Evolutionary conservation across 2,329 filamentous ascomycete species (phyloP), one percentile per base, ranked within the genome.

Genomic region (Sordariomycetes sp.): DNA sequence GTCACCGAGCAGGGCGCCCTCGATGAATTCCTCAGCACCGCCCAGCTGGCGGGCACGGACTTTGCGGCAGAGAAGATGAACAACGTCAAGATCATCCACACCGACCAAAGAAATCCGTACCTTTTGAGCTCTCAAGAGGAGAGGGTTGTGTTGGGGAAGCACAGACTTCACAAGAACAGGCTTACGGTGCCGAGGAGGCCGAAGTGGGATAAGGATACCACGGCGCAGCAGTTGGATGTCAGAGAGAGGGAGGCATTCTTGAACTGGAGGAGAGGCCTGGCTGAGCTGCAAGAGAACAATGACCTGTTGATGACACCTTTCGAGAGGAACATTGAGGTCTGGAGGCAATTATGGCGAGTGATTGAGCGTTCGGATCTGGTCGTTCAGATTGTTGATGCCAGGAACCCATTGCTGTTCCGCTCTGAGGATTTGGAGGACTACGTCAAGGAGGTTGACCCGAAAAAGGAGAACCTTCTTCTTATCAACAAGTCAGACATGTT

Each of bases 401-500:
- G 92, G 50, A 95, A 95, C 57, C 92, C 92, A 3, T 67, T 98
- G 14, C 72, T 96, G 46, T 98, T 96, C 64, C 77, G 93, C 38
- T 94, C 84, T 5, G 90, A 93, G 46, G 92, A 98, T 65, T 62
- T 98, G 40, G 92, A 96, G 53, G 71, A 68, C 44, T 98, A 98
- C 47, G 92, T 98, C 49, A 93, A 94, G 61, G 86, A 93, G 47
- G 82, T 96, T 18, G 83, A 94, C 49, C 61, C 78, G 3, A 80
- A 77, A 54, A 96, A 98, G 67, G 75, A 87, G 54, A 98, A 96
- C 55, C 53, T 98, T 51, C 58, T 98, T 36, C 68, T 98, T 36
- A 90, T 98, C 52, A 98, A 98, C 70, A 98, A 98, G 69, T 88
- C 92, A 30, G 92, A 98, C 61, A 95, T 98, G 92, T 88, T 98